Conservation (phyloP, 1,284 basidiomycete genomes). For the Leccinum griseonigrum region DNA sequence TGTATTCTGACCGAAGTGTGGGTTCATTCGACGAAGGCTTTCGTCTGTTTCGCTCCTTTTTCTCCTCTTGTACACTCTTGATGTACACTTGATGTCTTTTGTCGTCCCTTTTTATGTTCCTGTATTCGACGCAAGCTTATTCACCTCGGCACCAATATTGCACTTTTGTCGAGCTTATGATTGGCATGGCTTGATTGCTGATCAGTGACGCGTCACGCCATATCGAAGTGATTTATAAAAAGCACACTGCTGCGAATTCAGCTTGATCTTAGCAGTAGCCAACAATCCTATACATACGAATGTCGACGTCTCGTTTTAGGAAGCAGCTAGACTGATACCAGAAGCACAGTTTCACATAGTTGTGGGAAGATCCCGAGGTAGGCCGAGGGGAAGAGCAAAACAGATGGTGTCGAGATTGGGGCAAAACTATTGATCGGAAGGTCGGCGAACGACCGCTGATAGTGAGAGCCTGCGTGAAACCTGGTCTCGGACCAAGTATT, state of each 20-base stretch:
- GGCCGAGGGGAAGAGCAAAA: not conserved
- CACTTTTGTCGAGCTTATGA: too few species aligned
- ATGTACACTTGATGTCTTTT: conserved; percentile 15
- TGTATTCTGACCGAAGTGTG: conserved; percentile 1
- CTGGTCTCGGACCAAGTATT: not conserved
- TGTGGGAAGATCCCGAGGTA: not conserved
- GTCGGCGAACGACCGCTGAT: conserved; percentile 7
- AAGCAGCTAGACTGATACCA: not conserved
- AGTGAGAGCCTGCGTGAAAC: conserved; percentile 18
- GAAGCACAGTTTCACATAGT: not conserved
- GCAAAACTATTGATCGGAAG: conserved; percentile 10
- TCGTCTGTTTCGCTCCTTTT: not conserved
- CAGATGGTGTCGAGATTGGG: not conserved
- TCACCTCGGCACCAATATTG: not conserved
- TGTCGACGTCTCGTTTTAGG: not conserved
- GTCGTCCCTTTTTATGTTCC: conserved; percentile 27
- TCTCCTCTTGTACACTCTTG: conserved; percentile 18
- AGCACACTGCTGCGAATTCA: not conserved
- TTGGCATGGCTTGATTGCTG: too few species aligned
- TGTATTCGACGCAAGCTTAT: conserved; percentile 9
- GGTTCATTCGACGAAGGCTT: not conserved
- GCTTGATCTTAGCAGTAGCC: not conserved
- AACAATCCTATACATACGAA: not conserved
- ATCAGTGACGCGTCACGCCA: not conserved
- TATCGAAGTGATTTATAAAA: not conserved